A percentile compares a stretch with the other conserved stretches of the same genome.
Conservation (phyloP, 495 filamentous ascomycete species). For the Aspergillus homomorphus region DNA sequence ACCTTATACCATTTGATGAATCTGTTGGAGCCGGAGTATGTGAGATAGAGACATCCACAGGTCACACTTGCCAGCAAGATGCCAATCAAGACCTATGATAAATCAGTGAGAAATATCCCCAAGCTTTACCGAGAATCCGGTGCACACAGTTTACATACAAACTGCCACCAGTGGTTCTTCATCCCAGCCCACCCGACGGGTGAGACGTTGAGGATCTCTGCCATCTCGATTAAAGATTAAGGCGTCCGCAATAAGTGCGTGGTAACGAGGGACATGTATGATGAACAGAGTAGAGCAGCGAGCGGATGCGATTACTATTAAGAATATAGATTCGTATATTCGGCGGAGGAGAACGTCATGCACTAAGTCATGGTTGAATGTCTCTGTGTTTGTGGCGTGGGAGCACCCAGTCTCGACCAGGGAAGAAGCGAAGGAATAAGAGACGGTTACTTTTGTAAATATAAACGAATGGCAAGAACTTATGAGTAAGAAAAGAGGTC, state of each 20-base stretch:
- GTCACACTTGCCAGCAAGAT: slow-evolving; percentile 34
- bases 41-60: slow-evolving; percentile 30
- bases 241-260: neutral
- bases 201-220: slow-evolving; percentile 31
- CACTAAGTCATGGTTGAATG: neutral
- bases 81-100: slow-evolving; percentile 35
- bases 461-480: slow-evolving; percentile 5
- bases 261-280: slow-evolving; percentile 14
- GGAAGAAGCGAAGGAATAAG: neutral
- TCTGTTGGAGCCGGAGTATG: slow-evolving; percentile 25
- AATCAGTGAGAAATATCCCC: slow-evolving; percentile 14
- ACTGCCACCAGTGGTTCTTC: slow-evolving; percentile 44
- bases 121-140: neutral
- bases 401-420: neutral
- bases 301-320: slow-evolving; percentile 3
- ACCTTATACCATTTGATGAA: slow-evolving; percentile 35
- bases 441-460: neutral
- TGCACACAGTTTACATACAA: slow-evolving; percentile 29
- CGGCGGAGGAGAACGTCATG: neutral
- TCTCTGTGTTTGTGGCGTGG: neutral
- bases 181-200: slow-evolving; percentile 37
- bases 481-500: neutral
- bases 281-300: slow-evolving; percentile 4
- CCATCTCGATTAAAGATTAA: slow-evolving; percentile 30
- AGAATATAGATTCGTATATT: neutral